Conservation (phyloP, 495 filamentous ascomycete species). For the Lophiostoma macrostomum region DNA sequence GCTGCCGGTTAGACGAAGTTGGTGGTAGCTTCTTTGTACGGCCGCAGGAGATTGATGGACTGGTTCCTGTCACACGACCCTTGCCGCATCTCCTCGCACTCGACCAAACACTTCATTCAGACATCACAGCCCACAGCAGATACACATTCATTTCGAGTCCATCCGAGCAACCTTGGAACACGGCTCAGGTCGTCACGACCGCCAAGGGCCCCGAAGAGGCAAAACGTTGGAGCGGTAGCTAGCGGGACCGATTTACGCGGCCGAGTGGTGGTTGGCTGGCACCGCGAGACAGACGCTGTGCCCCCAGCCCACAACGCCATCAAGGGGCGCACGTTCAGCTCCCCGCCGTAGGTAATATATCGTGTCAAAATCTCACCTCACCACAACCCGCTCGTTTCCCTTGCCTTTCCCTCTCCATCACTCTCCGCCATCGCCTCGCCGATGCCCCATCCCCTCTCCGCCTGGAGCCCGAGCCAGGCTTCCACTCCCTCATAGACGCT, state of each 20-base stretch:
- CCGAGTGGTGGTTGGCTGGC: not conserved
- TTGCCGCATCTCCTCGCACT: no score
- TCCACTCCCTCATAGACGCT: conserved; percentile 23
- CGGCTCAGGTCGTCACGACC: no score
- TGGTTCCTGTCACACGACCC: no score
- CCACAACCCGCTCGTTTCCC: not conserved
- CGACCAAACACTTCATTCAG: no score
- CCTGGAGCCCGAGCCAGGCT: conserved; percentile 21
- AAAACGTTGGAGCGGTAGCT: conserved; percentile 14
- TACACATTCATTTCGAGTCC: no score
- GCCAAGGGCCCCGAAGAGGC: conserved; percentile 11
- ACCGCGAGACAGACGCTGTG: not conserved
- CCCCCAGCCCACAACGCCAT: not conserved
- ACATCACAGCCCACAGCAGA: no score
- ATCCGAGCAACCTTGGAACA: conserved; percentile 22
- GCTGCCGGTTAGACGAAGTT: no score
- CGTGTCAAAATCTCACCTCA: conserved; percentile 26
- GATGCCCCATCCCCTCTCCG: conserved; percentile 27
- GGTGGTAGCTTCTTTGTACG: no score
- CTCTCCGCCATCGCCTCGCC: conserved; percentile 13
- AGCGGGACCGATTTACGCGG: conserved; percentile 8
- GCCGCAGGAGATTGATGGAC: no score
- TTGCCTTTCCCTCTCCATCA: conserved; percentile 1
- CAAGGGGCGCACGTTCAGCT: conserved; percentile 22
- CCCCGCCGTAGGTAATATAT: conserved; percentile 19